A percentile compares a stretch with the other conserved stretches of the same genome.
Evolutionary conservation across 352 stramenopile species (phyloP).

Genomic region (Blastocystis sp.): DNA sequence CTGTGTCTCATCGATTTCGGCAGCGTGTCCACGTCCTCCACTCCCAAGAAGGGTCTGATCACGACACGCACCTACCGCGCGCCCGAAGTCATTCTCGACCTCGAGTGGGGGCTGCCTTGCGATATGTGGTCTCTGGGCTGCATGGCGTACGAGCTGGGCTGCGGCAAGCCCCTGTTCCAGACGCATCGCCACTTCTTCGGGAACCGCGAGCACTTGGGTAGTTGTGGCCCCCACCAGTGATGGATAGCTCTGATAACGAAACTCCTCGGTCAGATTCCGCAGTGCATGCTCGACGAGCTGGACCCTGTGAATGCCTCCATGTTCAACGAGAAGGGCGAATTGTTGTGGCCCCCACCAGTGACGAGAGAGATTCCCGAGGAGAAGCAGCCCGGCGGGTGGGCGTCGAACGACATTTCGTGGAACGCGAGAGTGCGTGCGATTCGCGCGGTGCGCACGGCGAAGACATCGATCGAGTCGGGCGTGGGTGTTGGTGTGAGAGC

Average conservation of each 20-base stretch:
- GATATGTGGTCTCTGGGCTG: constrained; percentile 98
- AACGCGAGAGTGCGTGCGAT: constrained; percentile 36
- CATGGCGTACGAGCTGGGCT: constrained; percentile 91
- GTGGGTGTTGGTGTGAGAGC: not conserved
- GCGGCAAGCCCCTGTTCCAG: constrained; percentile 71
- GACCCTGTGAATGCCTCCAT: constrained; percentile 30
- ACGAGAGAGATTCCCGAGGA: constrained; percentile 64
- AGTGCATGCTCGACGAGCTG: constrained; percentile 16
- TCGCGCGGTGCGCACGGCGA: constrained; percentile 39
- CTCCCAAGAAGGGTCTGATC: constrained; percentile 80
- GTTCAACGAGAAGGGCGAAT: constrained; percentile 59
- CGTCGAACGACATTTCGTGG: constrained; percentile 71
- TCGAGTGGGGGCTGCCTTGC: constrained; percentile 94
- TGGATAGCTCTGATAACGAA: constrained; percentile 58
- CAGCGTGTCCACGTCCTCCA: constrained; percentile 36
- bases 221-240: not conserved
- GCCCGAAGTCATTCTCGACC: constrained; percentile 94
- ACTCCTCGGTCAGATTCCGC: constrained; percentile 69
- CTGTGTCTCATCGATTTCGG: constrained; percentile 74
- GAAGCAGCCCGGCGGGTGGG: constrained; percentile 70
- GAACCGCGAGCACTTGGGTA: constrained; percentile 68
- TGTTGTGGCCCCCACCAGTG: constrained; percentile 68
- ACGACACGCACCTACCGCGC: constrained; percentile 97
- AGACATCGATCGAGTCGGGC: constrained; percentile 63
- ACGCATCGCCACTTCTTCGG: constrained; percentile 74